Evolutionary conservation across 805 yeast species (phyloP).

Genomic region (Candida manassasensis): DNA sequence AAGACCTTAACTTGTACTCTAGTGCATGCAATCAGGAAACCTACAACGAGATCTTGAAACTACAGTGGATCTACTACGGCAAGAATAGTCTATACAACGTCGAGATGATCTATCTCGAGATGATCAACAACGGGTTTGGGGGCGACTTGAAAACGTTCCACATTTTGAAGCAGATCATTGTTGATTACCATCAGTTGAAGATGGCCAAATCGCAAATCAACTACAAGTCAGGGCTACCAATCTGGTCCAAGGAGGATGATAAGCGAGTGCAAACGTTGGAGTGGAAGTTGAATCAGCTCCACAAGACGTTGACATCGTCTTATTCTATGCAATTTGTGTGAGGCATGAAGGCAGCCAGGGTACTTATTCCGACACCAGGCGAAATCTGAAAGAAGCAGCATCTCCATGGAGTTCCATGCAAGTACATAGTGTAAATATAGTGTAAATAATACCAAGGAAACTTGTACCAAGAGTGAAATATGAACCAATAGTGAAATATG

Average conservation of each 20-base stretch:
- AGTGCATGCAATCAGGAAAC: conserved; percentile 37
- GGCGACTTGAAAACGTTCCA: conserved; percentile 35
- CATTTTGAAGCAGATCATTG: conserved; percentile 29
- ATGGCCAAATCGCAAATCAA: conserved; percentile 23
- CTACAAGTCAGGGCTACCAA: conserved; percentile 19
- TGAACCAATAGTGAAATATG: no score
- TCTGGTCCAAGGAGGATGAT: conserved; percentile 37
- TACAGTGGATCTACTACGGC: conserved; percentile 36
- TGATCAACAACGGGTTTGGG: conserved; percentile 37
- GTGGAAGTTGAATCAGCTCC: conserved; percentile 10
- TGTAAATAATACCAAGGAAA: no score
- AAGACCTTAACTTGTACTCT: conserved; percentile 28
- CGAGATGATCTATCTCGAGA: conserved; percentile 32
- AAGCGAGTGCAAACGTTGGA: conserved; percentile 23
- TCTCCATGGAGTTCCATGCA: no score
- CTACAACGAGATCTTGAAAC: conserved; percentile 33
- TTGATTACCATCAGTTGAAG: conserved; percentile 31
- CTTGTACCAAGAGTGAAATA: no score
- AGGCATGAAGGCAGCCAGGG: no score
- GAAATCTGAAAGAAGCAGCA: no score
- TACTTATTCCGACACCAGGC: no score
- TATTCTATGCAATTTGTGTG: no score
- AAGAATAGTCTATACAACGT: conserved; percentile 30
- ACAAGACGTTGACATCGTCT: no score
- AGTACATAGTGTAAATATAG: no score